Evolutionary conservation across 2,329 filamentous ascomycete species (phyloP).

Genomic region (Chrysoporthe deuterocubensis): DNA sequence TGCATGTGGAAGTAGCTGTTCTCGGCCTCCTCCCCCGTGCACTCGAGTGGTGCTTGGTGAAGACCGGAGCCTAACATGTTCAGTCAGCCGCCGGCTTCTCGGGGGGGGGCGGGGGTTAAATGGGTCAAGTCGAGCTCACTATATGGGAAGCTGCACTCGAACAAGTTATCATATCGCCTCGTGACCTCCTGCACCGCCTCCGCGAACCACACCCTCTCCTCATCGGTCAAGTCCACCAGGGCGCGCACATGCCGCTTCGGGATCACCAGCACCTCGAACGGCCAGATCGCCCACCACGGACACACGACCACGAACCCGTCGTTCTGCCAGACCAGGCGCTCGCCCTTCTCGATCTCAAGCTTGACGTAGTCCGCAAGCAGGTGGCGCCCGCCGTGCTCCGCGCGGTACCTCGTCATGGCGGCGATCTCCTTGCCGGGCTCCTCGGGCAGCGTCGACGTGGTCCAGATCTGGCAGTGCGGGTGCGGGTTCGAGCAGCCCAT

Average conservation of each 20-base stretch:
- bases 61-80: slow-evolving; percentile 74
- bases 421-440: slow-evolving; percentile 81
- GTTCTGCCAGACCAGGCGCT: slow-evolving; percentile 90
- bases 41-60: slow-evolving; percentile 89
- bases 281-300: slow-evolving; percentile 98
- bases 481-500: slow-evolving; percentile 99
- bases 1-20: slow-evolving; percentile 94
- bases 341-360: slow-evolving; percentile 79
- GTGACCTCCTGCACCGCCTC: slow-evolving; percentile 88
- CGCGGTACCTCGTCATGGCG: slow-evolving; percentile 78
- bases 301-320: slow-evolving; percentile 82
- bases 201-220: slow-evolving; percentile 75
- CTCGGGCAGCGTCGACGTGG: slow-evolving; percentile 86
- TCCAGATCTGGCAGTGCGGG: slow-evolving; percentile 96
- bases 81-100: background rate
- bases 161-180: slow-evolving; percentile 92
- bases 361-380: slow-evolving; percentile 85
- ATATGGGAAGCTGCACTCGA: slow-evolving; percentile 96
- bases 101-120: no score
- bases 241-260: slow-evolving; percentile 83
- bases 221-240: slow-evolving; percentile 76
- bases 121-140: slow-evolving; percentile 55
- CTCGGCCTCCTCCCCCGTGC: slow-evolving; percentile 81
- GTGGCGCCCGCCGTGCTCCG: slow-evolving; percentile 72
- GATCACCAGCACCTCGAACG: slow-evolving; percentile 91